Conservation (phyloP, 2,329 filamentous ascomycete species). For the Pleurostoma richardsiae region DNA sequence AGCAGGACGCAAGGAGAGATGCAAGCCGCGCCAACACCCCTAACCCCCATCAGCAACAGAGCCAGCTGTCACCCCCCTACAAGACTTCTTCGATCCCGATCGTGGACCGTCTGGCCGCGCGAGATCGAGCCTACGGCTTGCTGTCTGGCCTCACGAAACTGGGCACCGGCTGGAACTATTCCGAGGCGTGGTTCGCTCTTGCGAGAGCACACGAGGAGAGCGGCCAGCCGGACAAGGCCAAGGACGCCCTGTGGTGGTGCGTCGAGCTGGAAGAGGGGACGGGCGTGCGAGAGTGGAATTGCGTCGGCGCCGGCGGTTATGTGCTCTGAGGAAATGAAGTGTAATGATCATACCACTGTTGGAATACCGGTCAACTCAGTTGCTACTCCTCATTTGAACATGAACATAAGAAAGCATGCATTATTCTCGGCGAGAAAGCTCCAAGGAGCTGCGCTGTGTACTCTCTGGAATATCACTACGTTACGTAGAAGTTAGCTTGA, state of each 20-base stretch:
- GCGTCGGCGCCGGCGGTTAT: conserved; percentile 62
- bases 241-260: conserved; percentile 95
- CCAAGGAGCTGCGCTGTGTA: too few relatives aligned
- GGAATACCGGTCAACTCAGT: too few relatives aligned
- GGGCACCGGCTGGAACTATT: conserved; percentile 82
- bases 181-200: conserved; percentile 89
- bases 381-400: too few relatives aligned
- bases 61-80: conserved; percentile 45
- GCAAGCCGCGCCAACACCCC: conserved; percentile 2
- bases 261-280: conserved; percentile 87
- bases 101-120: conserved; percentile 78
- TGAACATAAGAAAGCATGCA: too few relatives aligned
- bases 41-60: conserved; percentile 20
- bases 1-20: conserved; percentile 1
- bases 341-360: background rate
- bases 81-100: conserved; percentile 61
- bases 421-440: too few relatives aligned
- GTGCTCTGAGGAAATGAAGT: conserved; percentile 39
- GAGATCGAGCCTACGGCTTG: conserved; percentile 83
- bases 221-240: conserved; percentile 80
- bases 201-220: conserved; percentile 84
- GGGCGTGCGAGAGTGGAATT: conserved; percentile 74
- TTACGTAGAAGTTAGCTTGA: too few relatives aligned
- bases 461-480: too few relatives aligned
- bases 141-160: conserved; percentile 79